Percentiles rank a stretch among this genome's conserved stretches.
Conservation (phyloP, 1,284 basidiomycete species). For the Ceratobasidium sp. region DNA sequence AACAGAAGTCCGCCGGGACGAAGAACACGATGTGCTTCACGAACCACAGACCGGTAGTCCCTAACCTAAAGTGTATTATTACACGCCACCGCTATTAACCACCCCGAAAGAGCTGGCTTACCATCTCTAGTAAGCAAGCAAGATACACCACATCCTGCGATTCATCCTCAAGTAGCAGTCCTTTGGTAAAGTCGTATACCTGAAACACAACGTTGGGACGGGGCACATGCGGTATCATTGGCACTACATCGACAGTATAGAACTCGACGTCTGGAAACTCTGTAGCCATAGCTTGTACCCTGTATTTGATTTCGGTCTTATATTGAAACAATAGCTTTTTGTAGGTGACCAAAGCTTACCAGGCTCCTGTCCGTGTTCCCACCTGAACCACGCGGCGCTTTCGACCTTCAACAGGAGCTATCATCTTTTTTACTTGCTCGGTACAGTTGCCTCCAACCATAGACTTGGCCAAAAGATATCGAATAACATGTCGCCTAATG, state of each 20-base stretch:
- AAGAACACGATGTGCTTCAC: neutral
- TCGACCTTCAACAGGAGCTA: neutral
- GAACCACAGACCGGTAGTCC: neutral
- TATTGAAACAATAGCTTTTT: neutral
- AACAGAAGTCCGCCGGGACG: neutral
- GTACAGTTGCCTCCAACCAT: neutral
- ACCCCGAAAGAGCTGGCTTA: too few relatives aligned
- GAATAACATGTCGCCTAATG: neutral
- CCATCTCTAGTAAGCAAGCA: too few relatives aligned
- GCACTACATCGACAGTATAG: too few relatives aligned
- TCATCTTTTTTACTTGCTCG: neutral
- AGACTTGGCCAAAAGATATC: neutral
- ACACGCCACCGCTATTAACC: too few relatives aligned
- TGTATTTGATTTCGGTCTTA: neutral
- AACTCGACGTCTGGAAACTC: too few relatives aligned
- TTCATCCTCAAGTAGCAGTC: neutral
- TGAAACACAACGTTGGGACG: neutral
- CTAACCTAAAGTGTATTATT: neutral
- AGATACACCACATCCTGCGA: neutral
- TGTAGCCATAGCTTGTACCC: too few relatives aligned
- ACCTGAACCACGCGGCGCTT: too few relatives aligned
- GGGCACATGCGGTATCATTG: too few relatives aligned
- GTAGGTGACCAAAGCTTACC: too few relatives aligned
- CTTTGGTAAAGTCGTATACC: neutral
- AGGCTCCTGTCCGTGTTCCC: too few relatives aligned